phyloP scores from a whole-genome alignment of 805 yeast species.

The Nakazawaea wyomingensis region DNA sequence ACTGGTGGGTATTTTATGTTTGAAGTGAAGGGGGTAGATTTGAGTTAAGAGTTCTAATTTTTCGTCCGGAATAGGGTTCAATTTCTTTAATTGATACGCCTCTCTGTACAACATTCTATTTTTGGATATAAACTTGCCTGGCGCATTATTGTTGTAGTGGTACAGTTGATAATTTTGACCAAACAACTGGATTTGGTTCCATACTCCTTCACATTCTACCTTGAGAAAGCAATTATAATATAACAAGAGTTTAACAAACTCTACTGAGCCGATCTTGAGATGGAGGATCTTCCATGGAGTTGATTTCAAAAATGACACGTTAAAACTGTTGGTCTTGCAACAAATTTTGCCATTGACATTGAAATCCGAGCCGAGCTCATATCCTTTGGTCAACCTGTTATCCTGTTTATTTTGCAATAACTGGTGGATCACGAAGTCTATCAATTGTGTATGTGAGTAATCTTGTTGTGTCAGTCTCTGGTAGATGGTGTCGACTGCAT shows the following conservation, averaged over 20 bases:
- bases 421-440: constrained; percentile 36
- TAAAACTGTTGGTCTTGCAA: constrained; percentile 31
- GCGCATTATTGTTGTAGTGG: neutral
- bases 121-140: constrained; percentile 14
- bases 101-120: constrained; percentile 24
- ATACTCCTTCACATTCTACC: constrained; percentile 19
- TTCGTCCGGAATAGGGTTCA: constrained; percentile 21
- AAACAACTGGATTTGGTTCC: constrained; percentile 22
- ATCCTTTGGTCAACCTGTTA: constrained; percentile 41
- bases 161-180: constrained; percentile 15
- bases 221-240: constrained; percentile 27
- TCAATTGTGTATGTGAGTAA: constrained; percentile 25
- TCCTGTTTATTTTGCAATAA: constrained; percentile 24
- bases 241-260: constrained; percentile 35
- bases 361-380: constrained; percentile 27
- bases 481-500: neutral
- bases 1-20: neutral
- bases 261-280: constrained; percentile 30
- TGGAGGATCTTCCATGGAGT: constrained; percentile 40
- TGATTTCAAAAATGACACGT: constrained; percentile 35
- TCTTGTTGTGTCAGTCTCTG: constrained; percentile 4
- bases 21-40: constrained; percentile 15
- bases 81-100: constrained; percentile 10
- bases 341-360: constrained; percentile 25
- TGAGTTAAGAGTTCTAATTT: constrained; percentile 10